phyloP scores from a whole-genome alignment of 805 yeast species.

The Yamadazyma olivae region DNA sequence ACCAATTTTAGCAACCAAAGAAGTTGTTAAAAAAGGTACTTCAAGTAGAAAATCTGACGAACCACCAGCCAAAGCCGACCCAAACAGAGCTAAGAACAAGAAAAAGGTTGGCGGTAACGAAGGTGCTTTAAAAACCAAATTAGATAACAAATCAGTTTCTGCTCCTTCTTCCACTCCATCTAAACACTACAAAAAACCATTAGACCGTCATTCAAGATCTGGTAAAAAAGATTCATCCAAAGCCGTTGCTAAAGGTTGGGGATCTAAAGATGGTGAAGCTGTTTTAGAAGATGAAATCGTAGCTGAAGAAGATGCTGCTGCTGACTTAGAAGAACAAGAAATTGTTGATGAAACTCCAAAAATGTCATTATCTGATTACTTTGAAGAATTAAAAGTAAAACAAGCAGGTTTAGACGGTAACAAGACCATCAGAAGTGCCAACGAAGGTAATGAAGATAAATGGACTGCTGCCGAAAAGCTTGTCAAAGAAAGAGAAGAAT shows the following conservation, averaged over 20 bases:
- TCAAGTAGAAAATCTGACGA: conserved; percentile 84
- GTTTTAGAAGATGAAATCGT: conserved; percentile 68
- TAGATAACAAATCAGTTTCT: conserved; percentile 68
- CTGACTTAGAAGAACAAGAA: conserved; percentile 46
- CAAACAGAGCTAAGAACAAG: conserved; percentile 73
- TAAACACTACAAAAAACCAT: conserved; percentile 54
- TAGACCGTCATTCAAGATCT: conserved; percentile 85
- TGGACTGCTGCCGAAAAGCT: conserved; percentile 53
- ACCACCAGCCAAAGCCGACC: conserved; percentile 79
- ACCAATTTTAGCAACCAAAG: conserved; percentile 57
- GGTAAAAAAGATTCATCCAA: conserved; percentile 83
- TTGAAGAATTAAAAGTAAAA: conserved; percentile 58
- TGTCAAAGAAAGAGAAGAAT: conserved; percentile 62
- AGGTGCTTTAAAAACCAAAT: conserved; percentile 74
- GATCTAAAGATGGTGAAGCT: conserved; percentile 62
- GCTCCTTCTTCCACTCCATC: conserved; percentile 51
- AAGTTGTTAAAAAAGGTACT: conserved; percentile 75
- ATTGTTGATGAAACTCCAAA: conserved; percentile 34
- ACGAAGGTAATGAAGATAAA: conserved; percentile 56
- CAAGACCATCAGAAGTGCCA: conserved; percentile 45
- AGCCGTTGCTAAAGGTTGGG: conserved; percentile 86
- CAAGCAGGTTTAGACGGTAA: conserved; percentile 37
- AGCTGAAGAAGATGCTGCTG: conserved; percentile 35
- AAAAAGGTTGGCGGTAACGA: conserved; percentile 80
- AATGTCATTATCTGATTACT: conserved; percentile 80